Percentiles rank a stretch among this genome's conserved stretches.
Evolutionary conservation across 1,139 yeast genomes (phyloP).

Genomic region (Blastobotrys serpentis): DNA sequence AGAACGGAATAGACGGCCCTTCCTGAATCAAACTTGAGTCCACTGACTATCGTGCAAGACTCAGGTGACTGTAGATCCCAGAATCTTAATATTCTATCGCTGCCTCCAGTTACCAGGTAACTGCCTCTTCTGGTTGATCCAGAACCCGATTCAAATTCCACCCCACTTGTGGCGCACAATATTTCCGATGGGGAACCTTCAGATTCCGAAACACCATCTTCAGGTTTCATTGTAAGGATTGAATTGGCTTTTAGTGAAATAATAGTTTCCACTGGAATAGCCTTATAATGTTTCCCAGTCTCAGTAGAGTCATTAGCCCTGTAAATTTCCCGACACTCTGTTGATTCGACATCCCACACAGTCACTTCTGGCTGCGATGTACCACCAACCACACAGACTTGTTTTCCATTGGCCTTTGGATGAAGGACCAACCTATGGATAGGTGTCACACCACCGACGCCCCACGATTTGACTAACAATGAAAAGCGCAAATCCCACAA

Average conservation of each 20-base stretch:
- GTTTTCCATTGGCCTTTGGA: slow-evolving; percentile 44
- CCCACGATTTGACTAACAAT: slow-evolving; percentile 60
- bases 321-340: slow-evolving; percentile 59
- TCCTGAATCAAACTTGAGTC: slow-evolving; percentile 30
- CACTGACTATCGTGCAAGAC: slow-evolving; percentile 43
- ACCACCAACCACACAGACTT: slow-evolving; percentile 66
- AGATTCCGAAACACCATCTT: slow-evolving; percentile 2
- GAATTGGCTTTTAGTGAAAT: not conserved
- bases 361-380: slow-evolving; percentile 55
- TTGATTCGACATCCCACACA: slow-evolving; percentile 72
- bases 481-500: slow-evolving; percentile 82
- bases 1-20: slow-evolving; percentile 38
- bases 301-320: slow-evolving; percentile 21
- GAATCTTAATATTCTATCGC: slow-evolving; percentile 43
- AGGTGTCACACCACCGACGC: slow-evolving; percentile 47
- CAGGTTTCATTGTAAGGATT: slow-evolving; percentile 5
- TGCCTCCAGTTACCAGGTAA: slow-evolving; percentile 41
- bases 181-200: slow-evolving; percentile 15
- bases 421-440: slow-evolving; percentile 49
- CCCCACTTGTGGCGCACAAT: slow-evolving; percentile 32
- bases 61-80: slow-evolving; percentile 50
- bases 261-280: not conserved
- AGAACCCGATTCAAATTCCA: slow-evolving; percentile 29
- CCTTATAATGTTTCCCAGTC: slow-evolving; percentile 8
- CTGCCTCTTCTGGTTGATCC: slow-evolving; percentile 23